These are phyloP conservation scores for Trichoderma atroviride DNA, from an alignment of 2,329 filamentous ascomycete species.

Conservation along the genomic window DNA sequence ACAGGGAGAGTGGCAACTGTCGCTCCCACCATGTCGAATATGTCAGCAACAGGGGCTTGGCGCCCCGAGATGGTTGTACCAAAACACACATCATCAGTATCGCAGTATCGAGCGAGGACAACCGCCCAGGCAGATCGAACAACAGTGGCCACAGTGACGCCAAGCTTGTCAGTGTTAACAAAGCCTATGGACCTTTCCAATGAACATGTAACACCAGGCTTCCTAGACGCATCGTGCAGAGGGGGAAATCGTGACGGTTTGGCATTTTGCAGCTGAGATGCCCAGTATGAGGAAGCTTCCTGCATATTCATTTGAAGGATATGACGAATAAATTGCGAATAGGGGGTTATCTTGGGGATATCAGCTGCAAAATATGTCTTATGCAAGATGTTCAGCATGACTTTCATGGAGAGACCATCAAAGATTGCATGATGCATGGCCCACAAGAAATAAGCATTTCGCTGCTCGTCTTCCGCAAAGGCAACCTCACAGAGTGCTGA, in stretches of 20 bases:
- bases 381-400: neutral
- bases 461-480: neutral
- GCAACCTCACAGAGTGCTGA: neutral
- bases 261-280: neutral
- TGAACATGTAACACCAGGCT: neutral
- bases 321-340: conserved; percentile 7
- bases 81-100: conserved; percentile 30
- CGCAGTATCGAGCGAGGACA: conserved; percentile 41
- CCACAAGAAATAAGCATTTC: conserved; percentile 1
- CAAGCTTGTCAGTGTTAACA: neutral
- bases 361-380: neutral
- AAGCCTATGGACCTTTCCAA: neutral
- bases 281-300: neutral
- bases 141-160: conserved; percentile 28
- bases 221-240: neutral
- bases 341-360: neutral
- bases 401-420: conserved; percentile 7
- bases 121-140: conserved; percentile 19
- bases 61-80: conserved; percentile 31
- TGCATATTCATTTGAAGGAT: neutral
- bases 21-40: conserved; percentile 30
- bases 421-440: conserved; percentile 9
- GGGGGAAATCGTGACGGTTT: neutral
- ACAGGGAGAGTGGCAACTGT: conserved; percentile 31
- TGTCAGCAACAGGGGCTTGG: conserved; percentile 29